Base-by-base conservation (phyloP, 2,329 filamentous ascomycete genomes). In the Periglandula ipomoeae region DNA sequence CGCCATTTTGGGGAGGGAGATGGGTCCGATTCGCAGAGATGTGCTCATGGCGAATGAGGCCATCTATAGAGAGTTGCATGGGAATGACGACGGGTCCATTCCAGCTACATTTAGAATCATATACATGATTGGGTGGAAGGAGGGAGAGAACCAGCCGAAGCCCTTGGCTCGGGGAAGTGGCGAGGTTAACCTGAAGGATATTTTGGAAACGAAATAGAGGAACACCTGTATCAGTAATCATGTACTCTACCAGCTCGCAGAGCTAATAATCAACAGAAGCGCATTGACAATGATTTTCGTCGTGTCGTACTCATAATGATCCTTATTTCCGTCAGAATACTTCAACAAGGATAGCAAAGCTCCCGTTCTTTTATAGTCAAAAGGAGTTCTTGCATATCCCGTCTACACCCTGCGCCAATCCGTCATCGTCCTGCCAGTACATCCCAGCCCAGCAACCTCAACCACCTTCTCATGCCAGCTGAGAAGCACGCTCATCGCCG, bases 401-500 rank as follows among this genome's bases (percentile, higher is more conserved):
- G 47, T 41, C 41, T 63, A 66, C 49, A 66, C 91, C 59, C 86
- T 93, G 62, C 93, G 84, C 73, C 91, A 87, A 74, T 98, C 93
- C 38, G 89, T 93, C 90, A 98, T 96, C 56, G 89, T 89, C 59
- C 93, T 81, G 54, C 89, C 87, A 69, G 98, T 93, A 66, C 87
- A 89, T 40, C 93, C 93, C 57, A 89, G 75, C 22, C 93, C 93
- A 34, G 89, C 88, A 61, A 96, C 83, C 61, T 98, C 93, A 4
- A 97, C 89, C 53, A 96, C 79, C 78, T 96, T 98, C 75, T 98
- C 93, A 65, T 98, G 93, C 93, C 93, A 98, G 70, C 89, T 96
- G 57, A 98, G 73, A 64, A 98, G 68, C 46, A 98, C 93, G 64
- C 93, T 97, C 93, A 97, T 97, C 47, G 85, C 86, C 50, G 89